Evolutionary conservation across 192 early-diverging fungal species (phyloP).

Genomic region (Gigaspora rosea): DNA sequence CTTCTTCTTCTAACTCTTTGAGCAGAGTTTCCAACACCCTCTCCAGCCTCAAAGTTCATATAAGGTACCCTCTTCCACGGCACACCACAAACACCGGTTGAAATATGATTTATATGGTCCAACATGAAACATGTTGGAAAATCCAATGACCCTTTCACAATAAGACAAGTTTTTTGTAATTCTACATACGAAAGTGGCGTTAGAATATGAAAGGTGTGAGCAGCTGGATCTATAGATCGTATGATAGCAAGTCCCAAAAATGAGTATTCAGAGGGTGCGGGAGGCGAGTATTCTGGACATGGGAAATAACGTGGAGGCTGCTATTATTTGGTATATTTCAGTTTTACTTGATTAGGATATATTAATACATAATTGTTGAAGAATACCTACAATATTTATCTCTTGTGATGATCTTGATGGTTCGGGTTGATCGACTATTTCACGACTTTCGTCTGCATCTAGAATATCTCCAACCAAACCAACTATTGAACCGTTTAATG

Average conservation of each 20-base stretch:
- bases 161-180: slow-evolving; percentile 41
- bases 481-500: slow-evolving; percentile 84
- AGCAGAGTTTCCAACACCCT: slow-evolving; percentile 34
- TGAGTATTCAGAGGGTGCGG: slow-evolving; percentile 51
- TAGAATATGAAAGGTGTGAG: slow-evolving; percentile 58
- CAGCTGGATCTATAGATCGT: slow-evolving; percentile 62
- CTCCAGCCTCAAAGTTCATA: slow-evolving; percentile 43
- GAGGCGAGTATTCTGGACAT: slow-evolving; percentile 42
- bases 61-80: slow-evolving; percentile 58
- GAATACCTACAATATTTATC: not conserved
- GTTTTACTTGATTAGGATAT: not conserved
- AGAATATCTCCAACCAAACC: slow-evolving; percentile 66
- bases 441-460: not conserved
- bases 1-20: slow-evolving; percentile 17
- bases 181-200: slow-evolving; percentile 46
- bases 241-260: slow-evolving; percentile 68
- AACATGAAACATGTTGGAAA: slow-evolving; percentile 51
- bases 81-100: slow-evolving; percentile 43
- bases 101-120: slow-evolving; percentile 38
- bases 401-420: slow-evolving; percentile 2
- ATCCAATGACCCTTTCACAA: slow-evolving; percentile 59
- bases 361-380: not conserved
- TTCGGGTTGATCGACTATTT: not conserved
- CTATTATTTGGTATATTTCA: not conserved
- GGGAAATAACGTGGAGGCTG: slow-evolving; percentile 48